phyloP scores from a whole-genome alignment of 2,329 filamentous ascomycete species.

The Cladophialophora chaetospira region DNA sequence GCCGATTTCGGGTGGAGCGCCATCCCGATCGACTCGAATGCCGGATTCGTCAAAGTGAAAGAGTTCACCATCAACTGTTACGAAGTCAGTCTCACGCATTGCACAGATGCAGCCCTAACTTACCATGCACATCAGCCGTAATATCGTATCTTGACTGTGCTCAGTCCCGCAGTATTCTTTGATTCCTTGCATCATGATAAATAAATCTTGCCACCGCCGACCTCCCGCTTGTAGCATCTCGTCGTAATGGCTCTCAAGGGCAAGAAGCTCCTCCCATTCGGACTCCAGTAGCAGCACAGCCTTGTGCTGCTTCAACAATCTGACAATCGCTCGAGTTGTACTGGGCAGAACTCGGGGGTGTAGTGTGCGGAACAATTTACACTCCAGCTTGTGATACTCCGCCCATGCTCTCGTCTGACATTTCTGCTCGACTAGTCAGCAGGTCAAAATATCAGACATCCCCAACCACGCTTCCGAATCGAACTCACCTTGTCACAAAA shows the following conservation, averaged over 20 bases:
- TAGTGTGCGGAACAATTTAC: constrained; percentile 53
- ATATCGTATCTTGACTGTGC: constrained; percentile 46
- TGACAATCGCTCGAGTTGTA: constrained; percentile 57
- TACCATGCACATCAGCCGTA: constrained; percentile 42
- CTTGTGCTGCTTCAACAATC: constrained; percentile 53
- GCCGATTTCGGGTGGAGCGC: constrained; percentile 58
- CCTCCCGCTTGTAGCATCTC: constrained; percentile 48
- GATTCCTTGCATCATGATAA: constrained; percentile 57
- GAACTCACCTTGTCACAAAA: constrained; percentile 61
- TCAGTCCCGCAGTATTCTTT: constrained; percentile 54
- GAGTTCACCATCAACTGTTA: constrained; percentile 59
- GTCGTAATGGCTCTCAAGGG: constrained; percentile 52
- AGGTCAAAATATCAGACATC: background rate
- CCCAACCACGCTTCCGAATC: background rate
- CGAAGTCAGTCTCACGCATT: background rate
- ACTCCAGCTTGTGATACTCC: constrained; percentile 61
- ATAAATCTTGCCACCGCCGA: constrained; percentile 51
- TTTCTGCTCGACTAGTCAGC: constrained; percentile 40
- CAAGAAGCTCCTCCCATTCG: constrained; percentile 47
- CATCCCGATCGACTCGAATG: constrained; percentile 61
- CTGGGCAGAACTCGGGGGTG: constrained; percentile 54
- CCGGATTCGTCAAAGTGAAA: constrained; percentile 58
- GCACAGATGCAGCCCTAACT: background rate
- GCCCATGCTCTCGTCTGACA: constrained; percentile 65
- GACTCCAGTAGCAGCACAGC: constrained; percentile 40